Base-by-base conservation (phyloP, 345 rosid species). In the Populus simonii region DNA sequence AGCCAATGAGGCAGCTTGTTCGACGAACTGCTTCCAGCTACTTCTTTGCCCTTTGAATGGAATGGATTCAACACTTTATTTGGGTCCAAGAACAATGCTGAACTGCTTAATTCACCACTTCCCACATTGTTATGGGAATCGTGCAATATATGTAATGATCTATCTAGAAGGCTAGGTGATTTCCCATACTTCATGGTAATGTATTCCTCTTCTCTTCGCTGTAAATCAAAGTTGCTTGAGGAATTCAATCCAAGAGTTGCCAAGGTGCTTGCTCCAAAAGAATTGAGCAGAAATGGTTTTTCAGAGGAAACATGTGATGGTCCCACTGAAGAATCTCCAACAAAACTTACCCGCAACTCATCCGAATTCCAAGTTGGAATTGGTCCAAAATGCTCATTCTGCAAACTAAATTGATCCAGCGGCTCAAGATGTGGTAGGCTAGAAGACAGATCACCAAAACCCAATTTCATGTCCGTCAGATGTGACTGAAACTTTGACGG, bases 1-100 rank as follows among this genome's bases (percentile, higher is more conserved):
- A 96, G 93, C 99, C 99, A 96, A 83, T 96, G 99, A 38, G 98
- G 99, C 70, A 96, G 83, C 87, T 90, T 92, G 88, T 89, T 89
- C 15, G 90, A 85, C 72, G 89, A 85, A 83, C 83, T 86, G 75
- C 84, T 87, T 81, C 88, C 98, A 82, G 80, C 80, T 23, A 89
- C 76, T 76, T 89, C 94, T 91, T 87, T 89, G 65, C 93, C 98
- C 86, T 88, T 91, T 4, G 86, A 78, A 85, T 78, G 78, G 63
- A 85, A 67, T 78, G 78, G 78, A 77, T 88, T 81, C 83, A 81
- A 22, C 77, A 75, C 77, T 81, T 79, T 85, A 75, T 76, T 78
- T 23, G 84, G 85, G 76, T 86, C 88, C 22, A 84, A 84, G 33
- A 82, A 71, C 73, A 84, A 29, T 6, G 83, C 88, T 22, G 86